Base-by-base conservation (phyloP, 2,329 filamentous ascomycete species). In the Botryotinia calthae region DNA sequence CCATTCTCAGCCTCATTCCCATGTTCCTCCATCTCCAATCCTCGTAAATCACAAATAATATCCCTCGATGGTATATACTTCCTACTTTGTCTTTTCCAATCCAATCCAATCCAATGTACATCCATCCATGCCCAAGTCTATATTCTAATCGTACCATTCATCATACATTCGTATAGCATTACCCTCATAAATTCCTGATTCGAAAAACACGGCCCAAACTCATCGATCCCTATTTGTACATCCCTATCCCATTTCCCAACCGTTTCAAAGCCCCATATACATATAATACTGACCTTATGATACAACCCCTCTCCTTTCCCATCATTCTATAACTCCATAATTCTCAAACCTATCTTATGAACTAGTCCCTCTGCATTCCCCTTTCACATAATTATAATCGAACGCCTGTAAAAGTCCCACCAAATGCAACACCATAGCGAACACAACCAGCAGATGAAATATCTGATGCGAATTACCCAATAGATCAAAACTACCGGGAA, bases 401-500 rank as follows among this genome's bases (percentile, higher is more conserved):
- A 62, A 71, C 22, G 67, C 58, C 62, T 74, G 62, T 28, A 68
- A 64, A 28, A 72, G 48, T 1, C 66, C 71, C 51, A 62, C 51
- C 3, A 64, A n/a, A 40, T 77, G 76, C 28, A 68, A 72, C 1
- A 72, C 79, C 64, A 75, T 20, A 14, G 66, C 72, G 4, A 73
- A 31, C 16, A 71, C 72, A 64, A 73, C 59, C 20, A 77, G 44
- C 8, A 79, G 54, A 72, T 79, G 77, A 63, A 79, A 79, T 6
- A 79, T 76, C 44, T 77, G 74, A 65, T 79, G 77, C 0, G 75
- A 77, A 44, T 63, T 63, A 10, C 77, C 77, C 5, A 70, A 71
- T 9, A 79, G 62, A 71, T 79, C 76, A 63, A 79, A 79, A 58
- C 63, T 70, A 22, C 77, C 76, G 12, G 75, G 76, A 16, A 66